These are phyloP conservation scores for Trypanosoma platydactyli DNA, from an alignment of 208 protist species.

Conservation along the genomic window DNA sequence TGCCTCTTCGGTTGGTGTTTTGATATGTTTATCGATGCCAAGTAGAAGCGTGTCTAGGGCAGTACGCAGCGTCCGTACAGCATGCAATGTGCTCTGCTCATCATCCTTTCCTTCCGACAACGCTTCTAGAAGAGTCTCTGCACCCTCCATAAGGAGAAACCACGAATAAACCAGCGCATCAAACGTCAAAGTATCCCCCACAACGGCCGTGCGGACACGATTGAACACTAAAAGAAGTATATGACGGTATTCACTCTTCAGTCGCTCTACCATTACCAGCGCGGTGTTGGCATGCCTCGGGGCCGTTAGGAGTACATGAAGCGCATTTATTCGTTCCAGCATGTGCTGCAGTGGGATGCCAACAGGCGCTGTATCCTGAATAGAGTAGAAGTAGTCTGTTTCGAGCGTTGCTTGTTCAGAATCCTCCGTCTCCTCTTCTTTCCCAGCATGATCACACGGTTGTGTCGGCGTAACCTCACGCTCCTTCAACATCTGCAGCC, in stretches of 20 bases:
- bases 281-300: slow-evolving; percentile 38
- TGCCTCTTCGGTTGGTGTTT: not conserved
- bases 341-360: slow-evolving; percentile 5
- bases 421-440: not conserved
- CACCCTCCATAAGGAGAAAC: slow-evolving; percentile 37
- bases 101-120: slow-evolving; percentile 6
- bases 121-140: slow-evolving; percentile 32
- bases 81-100: slow-evolving; percentile 8
- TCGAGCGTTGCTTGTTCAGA: not conserved
- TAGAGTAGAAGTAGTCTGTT: slow-evolving; percentile 28
- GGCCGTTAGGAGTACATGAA: slow-evolving; percentile 30
- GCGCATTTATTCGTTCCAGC: slow-evolving; percentile 23
- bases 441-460: not conserved
- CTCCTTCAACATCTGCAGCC: slow-evolving; percentile 45
- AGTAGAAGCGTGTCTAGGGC: slow-evolving; percentile 30
- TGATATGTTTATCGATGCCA: slow-evolving; percentile 5
- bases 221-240: slow-evolving; percentile 40
- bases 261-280: slow-evolving; percentile 23
- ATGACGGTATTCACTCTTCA: slow-evolving; percentile 24
- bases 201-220: slow-evolving; percentile 34
- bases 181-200: slow-evolving; percentile 57
- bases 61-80: slow-evolving; percentile 27
- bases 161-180: slow-evolving; percentile 57
- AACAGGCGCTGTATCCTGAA: not conserved
- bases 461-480: slow-evolving; percentile 1